Evolutionary conservation across 371 early-diverging fungal species (phyloP), one percentile per base, ranked within the genome.

Genomic region (Batkoa obscura): DNA sequence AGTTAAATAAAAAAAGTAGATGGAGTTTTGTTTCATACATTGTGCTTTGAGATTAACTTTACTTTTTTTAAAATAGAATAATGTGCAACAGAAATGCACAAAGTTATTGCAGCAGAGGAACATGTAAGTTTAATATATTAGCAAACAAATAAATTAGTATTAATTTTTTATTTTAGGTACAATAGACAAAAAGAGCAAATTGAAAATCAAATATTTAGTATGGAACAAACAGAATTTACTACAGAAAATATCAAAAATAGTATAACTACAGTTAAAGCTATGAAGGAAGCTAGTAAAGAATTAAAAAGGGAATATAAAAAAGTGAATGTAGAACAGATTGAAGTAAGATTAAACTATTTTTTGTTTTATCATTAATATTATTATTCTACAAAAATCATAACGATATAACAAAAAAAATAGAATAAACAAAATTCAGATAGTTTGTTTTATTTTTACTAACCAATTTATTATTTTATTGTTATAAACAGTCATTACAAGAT

Each of bases 181-280:
- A 94, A 94, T 64, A 71, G 75, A 31, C 94, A 94, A 66, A 76
- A 88, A 54, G 92, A 94, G 53, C 87, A 89, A 58, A 74, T 94
- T 32, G 84, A 83, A 67, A 88, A 89, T 62, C 94, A 94, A 66
- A 79, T 92, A 17, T 94, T 92, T 65, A 94, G 92, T 72, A 94
- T 96, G 94, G 97, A 96, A 66, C 91, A 92, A 72, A 87, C 93
- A 12, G 70, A 73, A 50, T 86, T 94, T 75, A 83, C 93, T 12
- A 89, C 89, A 0, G 97, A 96, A 53, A 94, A 93, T 67, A 64
- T 96, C 50, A 86, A 86, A 54, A 90, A 90, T 64, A 93, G 93
- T 4, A 72, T 89, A 75, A 76, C 83, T 2, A 90, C 93, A 1
- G 79, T 94, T 39, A 87, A 93, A 67, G 94, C 94, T 9, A 96